Evolutionary conservation across 257 asterid genomes (phyloP).

Genomic region (Cruciata laevipes): DNA sequence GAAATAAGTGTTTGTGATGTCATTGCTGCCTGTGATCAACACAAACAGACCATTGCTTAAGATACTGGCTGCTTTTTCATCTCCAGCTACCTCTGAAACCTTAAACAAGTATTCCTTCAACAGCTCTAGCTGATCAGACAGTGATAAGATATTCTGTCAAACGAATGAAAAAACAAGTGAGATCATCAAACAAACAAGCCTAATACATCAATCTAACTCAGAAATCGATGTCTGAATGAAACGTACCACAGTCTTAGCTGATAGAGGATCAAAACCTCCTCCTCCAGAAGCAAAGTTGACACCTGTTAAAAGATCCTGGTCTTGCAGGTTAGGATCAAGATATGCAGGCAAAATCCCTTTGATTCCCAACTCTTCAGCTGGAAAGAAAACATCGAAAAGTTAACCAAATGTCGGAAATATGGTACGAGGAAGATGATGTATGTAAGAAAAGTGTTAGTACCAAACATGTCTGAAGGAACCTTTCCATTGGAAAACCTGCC

Average conservation of each 20-base stretch:
- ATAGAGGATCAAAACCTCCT: conserved; percentile 57
- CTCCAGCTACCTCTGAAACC: conserved; percentile 25
- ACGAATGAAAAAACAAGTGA: background rate
- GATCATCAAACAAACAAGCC: background rate
- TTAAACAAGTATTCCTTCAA: conserved; percentile 26
- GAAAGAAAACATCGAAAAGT: background rate
- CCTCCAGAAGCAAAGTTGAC: conserved; percentile 74
- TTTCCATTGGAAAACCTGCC: conserved; percentile 61
- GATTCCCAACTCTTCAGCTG: conserved; percentile 56
- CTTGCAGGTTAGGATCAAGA: conserved; percentile 40
- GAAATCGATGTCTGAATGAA: background rate
- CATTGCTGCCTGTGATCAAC: conserved; percentile 35
- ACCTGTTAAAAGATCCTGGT: conserved; percentile 59
- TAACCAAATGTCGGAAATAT: background rate
- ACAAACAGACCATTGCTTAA: conserved; percentile 19
- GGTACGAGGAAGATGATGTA: background rate
- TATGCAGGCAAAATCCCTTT: conserved; percentile 48
- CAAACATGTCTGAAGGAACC: conserved; percentile 55
- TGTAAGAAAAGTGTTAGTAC: conserved; percentile 19
- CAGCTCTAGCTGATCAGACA: conserved; percentile 21
- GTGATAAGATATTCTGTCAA: conserved; percentile 21
- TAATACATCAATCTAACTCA: background rate
- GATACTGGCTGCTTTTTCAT: conserved; percentile 15
- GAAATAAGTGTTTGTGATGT: conserved; percentile 48
- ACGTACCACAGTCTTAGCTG: conserved; percentile 34